Conservation (phyloP, 2,329 filamentous ascomycete genomes). For the Paecilomyces niveus region DNA sequence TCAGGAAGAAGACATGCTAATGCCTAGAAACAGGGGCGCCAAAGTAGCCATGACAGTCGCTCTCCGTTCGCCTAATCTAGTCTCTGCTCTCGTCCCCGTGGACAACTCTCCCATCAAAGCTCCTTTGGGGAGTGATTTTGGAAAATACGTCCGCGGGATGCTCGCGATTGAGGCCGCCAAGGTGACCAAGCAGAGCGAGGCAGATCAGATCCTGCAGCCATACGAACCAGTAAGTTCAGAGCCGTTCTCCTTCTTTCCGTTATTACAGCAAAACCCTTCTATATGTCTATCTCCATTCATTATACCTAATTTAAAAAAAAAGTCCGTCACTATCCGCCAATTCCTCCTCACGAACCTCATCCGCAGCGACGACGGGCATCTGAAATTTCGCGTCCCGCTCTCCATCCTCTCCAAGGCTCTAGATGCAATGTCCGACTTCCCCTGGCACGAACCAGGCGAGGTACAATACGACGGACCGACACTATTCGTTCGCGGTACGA, state of each 20-base stretch:
- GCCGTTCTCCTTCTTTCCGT: background rate
- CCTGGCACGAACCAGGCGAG: conserved; percentile 65
- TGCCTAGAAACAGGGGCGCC: conserved; percentile 58
- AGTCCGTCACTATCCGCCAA: conserved; percentile 71
- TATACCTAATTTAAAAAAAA: conserved; percentile 8
- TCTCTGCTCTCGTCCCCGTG: conserved; percentile 70
- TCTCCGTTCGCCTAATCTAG: conserved; percentile 58
- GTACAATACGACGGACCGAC: conserved; percentile 67
- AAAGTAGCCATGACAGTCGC: conserved; percentile 88
- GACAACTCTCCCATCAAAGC: conserved; percentile 90
- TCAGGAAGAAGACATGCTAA: background rate
- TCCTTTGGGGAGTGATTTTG: conserved; percentile 65
- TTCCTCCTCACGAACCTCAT: conserved; percentile 85
- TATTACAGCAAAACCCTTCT: conserved; percentile 2
- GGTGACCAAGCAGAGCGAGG: conserved; percentile 65
- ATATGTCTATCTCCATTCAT: background rate
- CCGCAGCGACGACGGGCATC: conserved; percentile 40
- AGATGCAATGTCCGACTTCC: conserved; percentile 78
- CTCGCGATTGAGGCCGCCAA: conserved; percentile 64
- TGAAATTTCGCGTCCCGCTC: conserved; percentile 70
- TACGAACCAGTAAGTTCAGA: conserved; percentile 57
- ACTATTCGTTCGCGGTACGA: conserved; percentile 58
- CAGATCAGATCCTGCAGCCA: conserved; percentile 67
- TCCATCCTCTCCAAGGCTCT: conserved; percentile 61
- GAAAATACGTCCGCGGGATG: conserved; percentile 78